A percentile compares a stretch with the other conserved stretches of the same genome.
phyloP scores from a whole-genome alignment of 768 basidiomycete genomes.

The Tylopilus vinaceipallidus region DNA sequence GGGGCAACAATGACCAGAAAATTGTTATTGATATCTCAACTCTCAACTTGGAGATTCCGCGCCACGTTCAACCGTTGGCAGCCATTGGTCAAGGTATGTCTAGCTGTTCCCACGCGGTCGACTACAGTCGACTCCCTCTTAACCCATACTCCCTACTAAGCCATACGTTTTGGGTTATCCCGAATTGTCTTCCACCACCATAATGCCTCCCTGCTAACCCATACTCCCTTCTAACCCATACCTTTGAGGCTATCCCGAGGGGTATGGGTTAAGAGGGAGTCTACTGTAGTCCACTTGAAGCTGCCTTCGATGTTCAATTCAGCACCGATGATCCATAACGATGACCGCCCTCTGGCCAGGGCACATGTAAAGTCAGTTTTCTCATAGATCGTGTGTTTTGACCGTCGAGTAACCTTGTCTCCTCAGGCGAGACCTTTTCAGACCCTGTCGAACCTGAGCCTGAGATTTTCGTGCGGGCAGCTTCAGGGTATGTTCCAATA shows the following conservation, averaged over 20 bases:
- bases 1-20: slow-evolving; percentile 1
- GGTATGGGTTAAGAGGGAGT: no score
- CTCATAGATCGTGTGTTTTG: slow-evolving; percentile 3
- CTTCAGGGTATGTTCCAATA: slow-evolving; percentile 12
- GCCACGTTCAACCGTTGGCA: slow-evolving; percentile 50
- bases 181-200: no score
- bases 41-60: slow-evolving; percentile 36
- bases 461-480: slow-evolving; percentile 14
- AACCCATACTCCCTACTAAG: no score
- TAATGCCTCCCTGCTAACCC: no score
- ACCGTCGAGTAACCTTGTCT: slow-evolving; percentile 5
- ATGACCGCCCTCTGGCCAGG: slow-evolving; percentile 5
- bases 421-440: slow-evolving; percentile 14
- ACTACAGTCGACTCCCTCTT: no score
- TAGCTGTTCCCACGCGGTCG: neutral
- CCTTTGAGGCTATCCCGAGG: no score
- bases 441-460: slow-evolving; percentile 10
- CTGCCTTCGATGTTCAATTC: slow-evolving; percentile 51
- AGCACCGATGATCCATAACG: slow-evolving; percentile 17
- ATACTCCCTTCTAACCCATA: no score
- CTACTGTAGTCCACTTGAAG: no score
- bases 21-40: slow-evolving; percentile 24
- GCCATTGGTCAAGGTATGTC: slow-evolving; percentile 46
- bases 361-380: slow-evolving; percentile 12
- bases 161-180: no score